Evolutionary conservation across 192 early-diverging fungal species (phyloP).

Genomic region (Coemansia sp.): DNA sequence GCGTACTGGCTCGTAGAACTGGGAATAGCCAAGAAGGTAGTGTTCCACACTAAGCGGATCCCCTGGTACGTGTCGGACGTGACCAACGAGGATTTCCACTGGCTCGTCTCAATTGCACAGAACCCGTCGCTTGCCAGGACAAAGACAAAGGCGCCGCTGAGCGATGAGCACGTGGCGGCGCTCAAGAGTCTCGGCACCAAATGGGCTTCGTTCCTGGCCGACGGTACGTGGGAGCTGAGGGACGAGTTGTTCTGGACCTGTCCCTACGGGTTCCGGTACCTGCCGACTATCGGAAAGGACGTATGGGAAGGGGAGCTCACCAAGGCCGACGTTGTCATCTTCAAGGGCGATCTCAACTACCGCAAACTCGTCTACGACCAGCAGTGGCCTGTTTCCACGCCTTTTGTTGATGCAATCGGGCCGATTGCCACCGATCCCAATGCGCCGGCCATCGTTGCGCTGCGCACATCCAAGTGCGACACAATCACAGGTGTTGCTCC

Average conservation of each 20-base stretch:
- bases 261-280: conserved; percentile 77
- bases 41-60: conserved; percentile 84
- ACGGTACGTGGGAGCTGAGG: conserved; percentile 66
- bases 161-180: conserved; percentile 31
- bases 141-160: not conserved
- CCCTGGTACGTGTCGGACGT: conserved; percentile 99
- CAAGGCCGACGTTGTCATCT: conserved; percentile 71
- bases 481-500: conserved; percentile 68
- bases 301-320: conserved; percentile 62
- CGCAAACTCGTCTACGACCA: conserved; percentile 93
- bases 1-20: conserved; percentile 80
- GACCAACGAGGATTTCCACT: conserved; percentile 78
- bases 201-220: conserved; percentile 68
- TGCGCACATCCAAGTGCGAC: conserved; percentile 90
- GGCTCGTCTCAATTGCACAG: conserved; percentile 49
- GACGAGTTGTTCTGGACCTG: conserved; percentile 86
- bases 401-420: conserved; percentile 84
- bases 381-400: conserved; percentile 78
- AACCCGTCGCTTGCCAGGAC: conserved; percentile 13
- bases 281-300: conserved; percentile 65
- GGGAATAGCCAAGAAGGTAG: conserved; percentile 63
- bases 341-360: conserved; percentile 98
- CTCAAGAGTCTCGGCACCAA: conserved; percentile 58
- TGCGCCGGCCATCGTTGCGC: conserved; percentile 66
- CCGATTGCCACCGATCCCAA: conserved; percentile 56